Percentiles rank a stretch among this genome's conserved stretches.
Conservation (phyloP, 768 basidiomycete genomes). For the Tylopilus felleus region DNA sequence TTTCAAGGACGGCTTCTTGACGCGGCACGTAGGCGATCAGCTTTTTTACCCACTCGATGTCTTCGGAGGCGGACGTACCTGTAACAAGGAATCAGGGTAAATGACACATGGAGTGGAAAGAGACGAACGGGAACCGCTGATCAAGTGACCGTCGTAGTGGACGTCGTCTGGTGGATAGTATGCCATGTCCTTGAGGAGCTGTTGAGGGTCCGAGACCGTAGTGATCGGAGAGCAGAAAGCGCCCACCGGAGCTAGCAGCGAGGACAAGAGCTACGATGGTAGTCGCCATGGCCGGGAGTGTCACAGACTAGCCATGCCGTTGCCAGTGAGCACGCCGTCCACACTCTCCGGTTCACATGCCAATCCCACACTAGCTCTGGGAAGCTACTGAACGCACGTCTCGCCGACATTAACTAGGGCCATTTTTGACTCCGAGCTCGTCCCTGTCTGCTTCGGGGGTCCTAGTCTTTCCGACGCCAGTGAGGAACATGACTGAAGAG, state of each 20-base stretch:
- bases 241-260: conserved; percentile 24
- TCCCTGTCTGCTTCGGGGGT: too few species aligned
- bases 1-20: conserved; percentile 55
- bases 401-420: too few species aligned
- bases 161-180: conserved; percentile 57
- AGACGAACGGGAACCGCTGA: conserved; percentile 78
- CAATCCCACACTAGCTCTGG: too few species aligned
- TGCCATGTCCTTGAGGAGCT: conserved; percentile 46
- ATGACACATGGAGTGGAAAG: neutral
- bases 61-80: conserved; percentile 77
- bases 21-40: conserved; percentile 58
- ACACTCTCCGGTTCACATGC: too few species aligned
- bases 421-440: too few species aligned
- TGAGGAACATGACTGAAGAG: too few species aligned
- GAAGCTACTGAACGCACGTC: too few species aligned
- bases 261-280: conserved; percentile 42
- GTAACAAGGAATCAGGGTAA: neutral
- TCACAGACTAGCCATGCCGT: too few species aligned
- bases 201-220: neutral
- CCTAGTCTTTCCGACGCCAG: too few species aligned
- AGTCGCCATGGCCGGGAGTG: conserved; percentile 55
- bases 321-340: too few species aligned
- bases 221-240: too few species aligned
- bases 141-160: conserved; percentile 65
- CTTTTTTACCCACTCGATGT: conserved; percentile 70